These are phyloP conservation scores for Nematocida minor DNA, from an alignment of 371 early-diverging fungal genomes.

Conservation along the genomic window DNA sequence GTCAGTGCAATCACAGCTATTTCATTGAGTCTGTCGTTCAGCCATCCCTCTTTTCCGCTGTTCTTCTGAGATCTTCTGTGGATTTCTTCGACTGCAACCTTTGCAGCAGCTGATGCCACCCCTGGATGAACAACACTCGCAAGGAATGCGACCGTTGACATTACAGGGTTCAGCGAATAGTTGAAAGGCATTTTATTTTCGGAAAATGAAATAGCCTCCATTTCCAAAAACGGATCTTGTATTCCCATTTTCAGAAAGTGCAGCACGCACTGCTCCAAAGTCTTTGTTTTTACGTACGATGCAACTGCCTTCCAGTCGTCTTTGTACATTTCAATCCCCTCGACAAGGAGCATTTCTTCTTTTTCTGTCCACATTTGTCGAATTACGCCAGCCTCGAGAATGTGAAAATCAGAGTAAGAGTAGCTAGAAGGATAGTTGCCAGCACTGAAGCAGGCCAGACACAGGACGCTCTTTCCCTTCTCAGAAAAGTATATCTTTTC, in stretches of 20 bases:
- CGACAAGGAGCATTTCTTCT: conserved; percentile 81
- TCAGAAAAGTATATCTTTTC: conserved; percentile 50
- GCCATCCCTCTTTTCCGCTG: conserved; percentile 66
- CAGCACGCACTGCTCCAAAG: conserved; percentile 81
- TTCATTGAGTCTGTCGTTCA: conserved; percentile 34
- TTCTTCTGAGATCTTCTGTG: conserved; percentile 19
- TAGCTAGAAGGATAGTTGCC: conserved; percentile 44
- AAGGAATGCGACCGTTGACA: conserved; percentile 84
- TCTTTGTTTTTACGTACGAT: conserved; percentile 80
- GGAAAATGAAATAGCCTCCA: conserved; percentile 29
- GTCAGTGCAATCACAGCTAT: conserved; percentile 66
- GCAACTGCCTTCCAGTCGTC: conserved; percentile 89
- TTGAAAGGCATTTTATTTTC: conserved; percentile 71
- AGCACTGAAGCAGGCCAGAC: conserved; percentile 51
- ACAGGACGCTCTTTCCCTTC: conserved; percentile 40
- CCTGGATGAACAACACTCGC: conserved; percentile 79
- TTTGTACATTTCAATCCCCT: conserved; percentile 80
- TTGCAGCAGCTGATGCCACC: conserved; percentile 78
- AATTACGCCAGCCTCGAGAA: conserved; percentile 38
- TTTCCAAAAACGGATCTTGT: conserved; percentile 75
- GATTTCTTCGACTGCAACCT: conserved; percentile 54
- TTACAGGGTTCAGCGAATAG: conserved; percentile 86
- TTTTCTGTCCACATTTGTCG: conserved; percentile 76
- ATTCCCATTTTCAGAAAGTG: conserved; percentile 88
- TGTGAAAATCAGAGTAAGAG: conserved; percentile 47